phyloP scores from a whole-genome alignment of 148 eudicot genomes.

The Persicaria maculosa region DNA sequence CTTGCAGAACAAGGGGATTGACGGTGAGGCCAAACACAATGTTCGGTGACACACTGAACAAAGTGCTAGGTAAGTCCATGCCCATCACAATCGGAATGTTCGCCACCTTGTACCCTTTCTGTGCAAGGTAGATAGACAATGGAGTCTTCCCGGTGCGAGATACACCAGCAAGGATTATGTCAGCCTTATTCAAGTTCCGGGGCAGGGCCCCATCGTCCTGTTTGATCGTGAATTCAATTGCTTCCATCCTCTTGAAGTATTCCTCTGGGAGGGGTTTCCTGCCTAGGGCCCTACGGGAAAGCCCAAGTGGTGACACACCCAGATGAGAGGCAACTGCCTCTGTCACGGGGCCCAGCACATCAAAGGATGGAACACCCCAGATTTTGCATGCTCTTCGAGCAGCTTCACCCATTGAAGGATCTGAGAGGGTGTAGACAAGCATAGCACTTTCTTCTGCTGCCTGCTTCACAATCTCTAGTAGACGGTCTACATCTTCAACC shows the following conservation, averaged over 20 bases:
- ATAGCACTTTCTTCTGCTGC: slow-evolving; percentile 84
- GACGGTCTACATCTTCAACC: slow-evolving; percentile 66
- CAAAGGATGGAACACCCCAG: slow-evolving; percentile 66
- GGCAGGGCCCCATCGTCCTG: slow-evolving; percentile 98
- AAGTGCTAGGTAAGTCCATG: slow-evolving; percentile 42
- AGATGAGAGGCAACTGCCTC: slow-evolving; percentile 79
- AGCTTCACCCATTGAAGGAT: slow-evolving; percentile 70
- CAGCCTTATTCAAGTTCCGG: slow-evolving; percentile 60
- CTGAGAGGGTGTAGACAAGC: slow-evolving; percentile 82
- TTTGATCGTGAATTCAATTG: slow-evolving; percentile 88
- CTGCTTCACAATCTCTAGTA: slow-evolving; percentile 71
- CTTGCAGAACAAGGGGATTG: slow-evolving; percentile 58
- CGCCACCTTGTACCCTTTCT: slow-evolving; percentile 90
- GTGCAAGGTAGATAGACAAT: slow-evolving; percentile 77
- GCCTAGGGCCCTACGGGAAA: slow-evolving; percentile 89
- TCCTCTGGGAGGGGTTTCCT: slow-evolving; percentile 54
- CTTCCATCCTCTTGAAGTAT: slow-evolving; percentile 84
- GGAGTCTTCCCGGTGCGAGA: slow-evolving; percentile 96
- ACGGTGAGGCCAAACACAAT: slow-evolving; percentile 84
- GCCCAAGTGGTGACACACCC: slow-evolving; percentile 76
- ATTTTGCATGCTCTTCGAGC: slow-evolving; percentile 68
- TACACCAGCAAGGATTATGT: slow-evolving; percentile 77
- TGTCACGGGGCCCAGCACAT: slow-evolving; percentile 73
- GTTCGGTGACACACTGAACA: slow-evolving; percentile 64
- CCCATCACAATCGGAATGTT: slow-evolving; percentile 86